Evolutionary conservation across 1,284 basidiomycete species (phyloP), one percentile per base, ranked within the genome.

Genomic region (Trametes polyzona): DNA sequence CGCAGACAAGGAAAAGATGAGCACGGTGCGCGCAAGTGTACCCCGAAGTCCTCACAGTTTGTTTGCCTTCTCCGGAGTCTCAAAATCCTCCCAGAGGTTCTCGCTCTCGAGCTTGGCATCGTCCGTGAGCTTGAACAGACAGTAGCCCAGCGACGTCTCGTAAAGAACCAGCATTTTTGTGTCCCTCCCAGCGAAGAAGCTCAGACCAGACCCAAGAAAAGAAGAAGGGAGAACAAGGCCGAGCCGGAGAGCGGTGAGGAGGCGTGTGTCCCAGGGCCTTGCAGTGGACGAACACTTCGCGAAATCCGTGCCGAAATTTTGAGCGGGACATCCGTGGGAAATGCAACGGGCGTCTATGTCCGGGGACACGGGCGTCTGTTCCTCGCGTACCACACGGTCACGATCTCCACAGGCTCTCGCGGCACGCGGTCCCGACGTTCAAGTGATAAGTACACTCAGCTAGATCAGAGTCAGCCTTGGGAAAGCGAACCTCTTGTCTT

Each of bases 81-180:
- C 88, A 71, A 99, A 98, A 73, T 96, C 91, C 77, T 92, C 88
- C 84, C 90, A 93, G 55, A 98, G 76, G 75, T 98, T 87, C 60
- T 89, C 88, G 65, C 86, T 89, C 69, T 90, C 85, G 52, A 96
- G 81, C 79, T 96, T 97, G 64, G 90, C 91, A 58, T 93, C 82
- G 77, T 96, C 93, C 57, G 90, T 89, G 64, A 98, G 84, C 76
- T 97, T 97, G 87, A 99, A 98, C 56, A 99, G 90, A 81, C 94
- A 96, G 82, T 96, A 98, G 76, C 96, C 95, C 73, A 94, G 83
- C 40, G 92, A 84, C 3, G 92, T 93, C 78, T 93, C 90, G 76
- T 91, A 92, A 62, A 93, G 75, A 30, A 93, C 90, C 72, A 93
- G 80, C 90, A 93, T 92, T 74, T 77, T 80, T 68, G 44, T 14